These are phyloP conservation scores for Rhynchospora pubera DNA, from an alignment of 176 grass and related monocot genomes.

Conservation along the genomic window DNA sequence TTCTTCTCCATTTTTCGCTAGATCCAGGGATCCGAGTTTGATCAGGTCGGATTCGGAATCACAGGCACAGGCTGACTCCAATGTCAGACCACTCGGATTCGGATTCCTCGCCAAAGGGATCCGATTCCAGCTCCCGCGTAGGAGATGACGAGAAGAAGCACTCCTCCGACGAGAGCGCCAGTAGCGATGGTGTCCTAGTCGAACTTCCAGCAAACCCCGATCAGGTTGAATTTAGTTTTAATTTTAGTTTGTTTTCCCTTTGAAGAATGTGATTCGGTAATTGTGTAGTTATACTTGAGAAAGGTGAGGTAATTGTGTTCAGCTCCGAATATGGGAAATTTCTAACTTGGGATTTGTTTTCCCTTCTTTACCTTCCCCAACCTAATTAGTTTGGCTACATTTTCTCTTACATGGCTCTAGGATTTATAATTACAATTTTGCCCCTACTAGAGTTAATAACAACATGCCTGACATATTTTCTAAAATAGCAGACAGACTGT, in stretches of 20 bases:
- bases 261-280: neutral
- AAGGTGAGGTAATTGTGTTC: neutral
- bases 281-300: neutral
- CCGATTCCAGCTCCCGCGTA: conserved; percentile 30
- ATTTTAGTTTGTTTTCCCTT: neutral
- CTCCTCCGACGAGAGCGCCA: conserved; percentile 76
- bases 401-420: neutral
- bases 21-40: conserved; percentile 37
- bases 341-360: neutral
- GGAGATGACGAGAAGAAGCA: conserved; percentile 28
- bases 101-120: conserved; percentile 66
- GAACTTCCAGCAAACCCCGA: conserved; percentile 68
- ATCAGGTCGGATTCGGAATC: neutral
- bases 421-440: conserved; percentile 3
- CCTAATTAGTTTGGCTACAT: neutral
- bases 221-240: conserved; percentile 1
- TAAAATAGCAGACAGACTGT: conserved; percentile 18
- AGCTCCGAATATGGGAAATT: conserved; percentile 2
- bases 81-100: conserved; percentile 77
- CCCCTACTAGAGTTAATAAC: neutral
- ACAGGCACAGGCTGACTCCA: conserved; percentile 6
- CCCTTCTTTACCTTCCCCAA: neutral
- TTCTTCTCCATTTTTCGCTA: conserved; percentile 27
- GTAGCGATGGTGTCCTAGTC: conserved; percentile 95
- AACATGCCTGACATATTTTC: neutral